Percentiles rank a stretch among this genome's conserved stretches.
phyloP scores from a whole-genome alignment of 345 rosid genomes.

The Durio zibethinus region DNA sequence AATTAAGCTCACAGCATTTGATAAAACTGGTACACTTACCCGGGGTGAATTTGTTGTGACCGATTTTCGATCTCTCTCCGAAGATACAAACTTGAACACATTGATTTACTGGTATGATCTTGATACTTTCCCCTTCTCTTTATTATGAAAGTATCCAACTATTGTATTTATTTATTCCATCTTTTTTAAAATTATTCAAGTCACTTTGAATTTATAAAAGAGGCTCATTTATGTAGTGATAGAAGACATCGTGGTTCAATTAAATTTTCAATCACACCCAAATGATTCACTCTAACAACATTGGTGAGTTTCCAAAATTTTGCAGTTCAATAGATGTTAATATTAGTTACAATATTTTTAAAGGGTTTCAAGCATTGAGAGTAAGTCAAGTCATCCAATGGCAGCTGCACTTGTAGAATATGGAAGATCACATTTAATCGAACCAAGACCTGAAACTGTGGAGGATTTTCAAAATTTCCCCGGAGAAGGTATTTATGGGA shows the following conservation, averaged over 20 bases:
- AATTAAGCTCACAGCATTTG: slow-evolving; percentile 68
- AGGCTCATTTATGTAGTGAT: background rate
- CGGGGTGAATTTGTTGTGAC: slow-evolving; percentile 81
- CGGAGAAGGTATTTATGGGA: slow-evolving; percentile 86
- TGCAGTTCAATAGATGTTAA: background rate
- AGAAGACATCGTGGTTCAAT: background rate
- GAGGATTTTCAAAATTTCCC: slow-evolving; percentile 68
- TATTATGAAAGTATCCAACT: background rate
- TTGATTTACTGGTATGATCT: slow-evolving; percentile 64
- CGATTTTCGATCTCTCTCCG: slow-evolving; percentile 47
- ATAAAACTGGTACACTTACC: slow-evolving; percentile 92
- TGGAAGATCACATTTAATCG: slow-evolving; percentile 54
- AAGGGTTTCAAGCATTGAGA: slow-evolving; percentile 91
- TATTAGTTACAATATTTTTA: background rate
- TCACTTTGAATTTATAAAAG: background rate
- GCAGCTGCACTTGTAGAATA: slow-evolving; percentile 69
- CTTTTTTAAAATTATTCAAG: too few species aligned
- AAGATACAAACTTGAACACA: slow-evolving; percentile 36
- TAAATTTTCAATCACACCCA: background rate
- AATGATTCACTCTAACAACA: background rate
- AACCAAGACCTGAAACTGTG: slow-evolving; percentile 71
- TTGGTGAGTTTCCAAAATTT: background rate
- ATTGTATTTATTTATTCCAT: too few species aligned
- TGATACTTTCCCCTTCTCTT: background rate
- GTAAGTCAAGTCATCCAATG: slow-evolving; percentile 94